Conservation (phyloP, 2,329 filamentous ascomycete species). For the Penicillium sp. region DNA sequence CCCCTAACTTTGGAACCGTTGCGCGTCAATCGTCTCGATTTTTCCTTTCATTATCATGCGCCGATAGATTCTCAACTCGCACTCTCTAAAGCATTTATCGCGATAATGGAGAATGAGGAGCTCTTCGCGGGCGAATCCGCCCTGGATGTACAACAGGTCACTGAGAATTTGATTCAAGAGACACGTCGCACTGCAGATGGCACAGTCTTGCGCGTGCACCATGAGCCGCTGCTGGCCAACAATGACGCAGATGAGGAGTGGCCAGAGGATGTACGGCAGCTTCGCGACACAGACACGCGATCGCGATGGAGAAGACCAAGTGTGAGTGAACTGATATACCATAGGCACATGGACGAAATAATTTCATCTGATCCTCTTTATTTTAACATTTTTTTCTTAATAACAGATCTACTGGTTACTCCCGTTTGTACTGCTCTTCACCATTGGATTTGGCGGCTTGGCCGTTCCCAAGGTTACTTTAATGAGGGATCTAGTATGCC, state of each 20-base stretch:
- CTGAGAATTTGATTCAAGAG: slow-evolving; percentile 6
- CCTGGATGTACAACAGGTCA: slow-evolving; percentile 29
- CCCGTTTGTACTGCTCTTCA: slow-evolving; percentile 75
- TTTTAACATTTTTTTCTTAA: background rate
- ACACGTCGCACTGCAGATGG: slow-evolving; percentile 11
- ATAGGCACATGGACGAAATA: background rate
- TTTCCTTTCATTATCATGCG: background rate
- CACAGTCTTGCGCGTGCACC: slow-evolving; percentile 19
- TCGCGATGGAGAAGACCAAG: slow-evolving; percentile 54
- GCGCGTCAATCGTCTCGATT: background rate
- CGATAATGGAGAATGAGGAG: slow-evolving; percentile 36
- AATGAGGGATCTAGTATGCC: slow-evolving; percentile 80
- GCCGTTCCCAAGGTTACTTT: slow-evolving; percentile 86
- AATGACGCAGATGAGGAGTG: slow-evolving; percentile 9
- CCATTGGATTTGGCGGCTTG: slow-evolving; percentile 80
- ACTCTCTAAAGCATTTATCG: background rate
- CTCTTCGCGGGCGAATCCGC: slow-evolving; percentile 34
- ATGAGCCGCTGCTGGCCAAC: slow-evolving; percentile 11
- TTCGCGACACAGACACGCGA: slow-evolving; percentile 5
- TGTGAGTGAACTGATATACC: slow-evolving; percentile 36
- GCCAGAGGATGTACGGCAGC: slow-evolving; percentile 6
- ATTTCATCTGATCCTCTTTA: background rate
- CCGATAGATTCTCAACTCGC: background rate
- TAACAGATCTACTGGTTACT: slow-evolving; percentile 77
- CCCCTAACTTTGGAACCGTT: background rate